Base-by-base conservation (phyloP, 2,329 filamentous ascomycete species). In the Claviceps sp. region DNA sequence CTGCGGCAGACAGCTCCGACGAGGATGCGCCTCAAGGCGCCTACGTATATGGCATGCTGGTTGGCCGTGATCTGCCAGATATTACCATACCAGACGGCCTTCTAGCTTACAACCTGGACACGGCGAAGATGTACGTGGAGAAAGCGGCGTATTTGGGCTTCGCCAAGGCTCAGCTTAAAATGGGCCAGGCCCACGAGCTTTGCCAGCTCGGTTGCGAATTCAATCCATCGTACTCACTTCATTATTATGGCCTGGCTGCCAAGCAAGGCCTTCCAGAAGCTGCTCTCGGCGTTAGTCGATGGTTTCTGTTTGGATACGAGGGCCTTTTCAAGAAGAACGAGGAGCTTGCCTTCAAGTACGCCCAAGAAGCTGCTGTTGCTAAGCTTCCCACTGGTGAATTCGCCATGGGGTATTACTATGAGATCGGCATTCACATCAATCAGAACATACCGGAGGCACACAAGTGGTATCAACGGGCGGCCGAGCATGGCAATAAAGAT, bases 11-110 rank as follows among this genome's bases (percentile, higher is more conserved):
- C 57, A 86, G 82, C 4, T 88, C 91, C 5, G 93, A 98, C 63
- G 91, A 97, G 69, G 95, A 98, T 66, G 89, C 93, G 9, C 91
- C 93, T 0, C 93, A 98, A 61, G 93, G 93, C 45, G 90, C 93
- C 44, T 98, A 95, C 64, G 83, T 95, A 23, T 88, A 93, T 61
- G 93, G 93, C 52, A 95, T 98, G 89, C 80, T 98, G 52, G 80
- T 95, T 57, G 86, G 88, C 5, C 79, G 87, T 51, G 90, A 97
- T 62, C 76, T 98, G 22, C 88, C 90, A n/a, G 90, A 96, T 63
- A 88, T 98, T 56, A 79, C 75, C 50, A 75, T 97, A 8, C 91
- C 93, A 0, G 78, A 81, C 13, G 70, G 70, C 38, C 78, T 83
- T 53, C 71, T 97, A 17, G 78, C 84, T 0, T 79, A 79, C 49